A percentile compares a stretch with the other conserved stretches of the same genome.
Conservation (phyloP, 2,329 filamentous ascomycete species). For the Rutstroemia sp. region DNA sequence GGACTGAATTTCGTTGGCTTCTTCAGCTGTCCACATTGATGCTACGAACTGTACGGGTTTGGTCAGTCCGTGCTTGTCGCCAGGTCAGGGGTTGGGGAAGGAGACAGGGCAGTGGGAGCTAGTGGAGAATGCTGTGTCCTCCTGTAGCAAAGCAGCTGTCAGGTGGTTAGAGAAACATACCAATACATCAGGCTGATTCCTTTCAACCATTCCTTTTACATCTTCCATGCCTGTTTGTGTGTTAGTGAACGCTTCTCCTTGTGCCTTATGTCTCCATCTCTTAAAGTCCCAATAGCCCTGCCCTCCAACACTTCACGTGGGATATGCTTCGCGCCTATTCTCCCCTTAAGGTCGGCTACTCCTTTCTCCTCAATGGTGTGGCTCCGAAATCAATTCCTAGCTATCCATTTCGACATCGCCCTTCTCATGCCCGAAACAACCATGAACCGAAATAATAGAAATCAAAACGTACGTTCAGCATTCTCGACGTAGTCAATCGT, state of each 20-base stretch:
- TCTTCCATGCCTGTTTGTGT: constrained; percentile 42
- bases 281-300: not conserved
- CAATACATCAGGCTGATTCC: constrained; percentile 46
- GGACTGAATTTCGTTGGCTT: constrained; percentile 38
- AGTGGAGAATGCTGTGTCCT: too few species aligned
- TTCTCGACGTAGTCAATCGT: constrained; percentile 57
- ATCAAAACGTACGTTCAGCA: constrained; percentile 43
- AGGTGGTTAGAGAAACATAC: constrained; percentile 31
- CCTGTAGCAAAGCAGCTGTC: too few species aligned
- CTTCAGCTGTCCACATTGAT: constrained; percentile 44
- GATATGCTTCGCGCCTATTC: too few species aligned
- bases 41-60: constrained; percentile 46
- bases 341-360: too few species aligned
- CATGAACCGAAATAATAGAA: not conserved
- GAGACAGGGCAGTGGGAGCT: not conserved
- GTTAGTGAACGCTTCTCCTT: not conserved
- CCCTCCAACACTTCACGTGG: not conserved
- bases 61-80: not conserved
- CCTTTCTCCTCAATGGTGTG: too few species aligned
- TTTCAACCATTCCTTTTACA: constrained; percentile 45
- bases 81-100: not conserved
- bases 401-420: too few species aligned
- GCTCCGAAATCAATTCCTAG: too few species aligned
- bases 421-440: not conserved
- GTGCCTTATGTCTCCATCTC: not conserved